phyloP scores from a whole-genome alignment of 306 rosid species.

The Cicer yamashitae region DNA sequence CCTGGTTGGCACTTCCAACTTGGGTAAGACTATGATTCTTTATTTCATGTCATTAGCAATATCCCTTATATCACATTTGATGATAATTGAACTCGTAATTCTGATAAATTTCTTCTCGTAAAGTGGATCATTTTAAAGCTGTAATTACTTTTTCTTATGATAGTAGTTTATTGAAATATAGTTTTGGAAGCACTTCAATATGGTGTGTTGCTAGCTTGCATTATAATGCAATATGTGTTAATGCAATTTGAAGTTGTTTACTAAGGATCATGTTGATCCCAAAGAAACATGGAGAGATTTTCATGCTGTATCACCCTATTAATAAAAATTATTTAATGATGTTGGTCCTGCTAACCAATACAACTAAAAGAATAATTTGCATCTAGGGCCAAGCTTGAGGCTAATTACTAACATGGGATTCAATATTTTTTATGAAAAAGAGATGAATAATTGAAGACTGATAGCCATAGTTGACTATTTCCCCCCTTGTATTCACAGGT shows the following conservation, averaged over 20 bases:
- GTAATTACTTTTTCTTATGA: neutral
- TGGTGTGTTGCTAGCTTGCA: neutral
- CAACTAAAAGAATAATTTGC: conserved; percentile 1
- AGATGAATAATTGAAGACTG: conserved; percentile 21
- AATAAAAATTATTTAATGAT: neutral
- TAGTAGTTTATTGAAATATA: neutral
- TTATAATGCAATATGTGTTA: neutral
- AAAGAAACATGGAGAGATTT: conserved; percentile 4
- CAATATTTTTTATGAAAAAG: conserved; percentile 13
- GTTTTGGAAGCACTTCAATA: conserved; percentile 7
- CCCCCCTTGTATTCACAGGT: conserved; percentile 53
- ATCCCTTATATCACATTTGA: neutral
- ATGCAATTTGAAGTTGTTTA: neutral
- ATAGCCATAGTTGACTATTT: conserved; percentile 23
- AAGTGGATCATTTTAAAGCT: conserved; percentile 33
- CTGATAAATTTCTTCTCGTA: conserved; percentile 2
- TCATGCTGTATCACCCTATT: neutral
- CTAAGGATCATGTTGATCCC: conserved; percentile 4
- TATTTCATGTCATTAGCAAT: conserved; percentile 18
- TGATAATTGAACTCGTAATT: conserved; percentile 22
- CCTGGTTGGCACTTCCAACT: conserved; percentile 68
- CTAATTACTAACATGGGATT: neutral
- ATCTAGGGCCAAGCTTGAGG: neutral
- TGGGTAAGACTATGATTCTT: conserved; percentile 56
- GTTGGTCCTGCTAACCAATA: neutral